Conservation (phyloP, 768 basidiomycete genomes). For the Boletus reticulatus region DNA sequence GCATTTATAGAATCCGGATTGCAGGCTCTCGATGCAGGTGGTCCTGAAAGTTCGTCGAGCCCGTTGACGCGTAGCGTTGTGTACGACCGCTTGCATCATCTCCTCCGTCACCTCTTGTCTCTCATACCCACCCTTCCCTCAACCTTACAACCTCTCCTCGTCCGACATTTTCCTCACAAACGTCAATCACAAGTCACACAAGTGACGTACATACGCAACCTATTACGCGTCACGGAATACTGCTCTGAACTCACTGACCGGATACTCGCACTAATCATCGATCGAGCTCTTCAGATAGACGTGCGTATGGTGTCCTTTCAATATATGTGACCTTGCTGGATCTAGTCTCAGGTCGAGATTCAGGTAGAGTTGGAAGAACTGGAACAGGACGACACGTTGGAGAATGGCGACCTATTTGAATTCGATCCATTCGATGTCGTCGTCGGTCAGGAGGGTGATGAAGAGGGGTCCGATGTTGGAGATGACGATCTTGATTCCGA, state of each 20-base stretch:
- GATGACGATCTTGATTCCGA: slow-evolving; percentile 50
- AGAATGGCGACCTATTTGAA: slow-evolving; percentile 62
- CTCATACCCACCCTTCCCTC: slow-evolving; percentile 91
- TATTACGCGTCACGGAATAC: slow-evolving; percentile 78
- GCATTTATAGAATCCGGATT: slow-evolving; percentile 61
- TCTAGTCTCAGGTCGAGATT: slow-evolving; percentile 74
- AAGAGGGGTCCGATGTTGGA: slow-evolving; percentile 54
- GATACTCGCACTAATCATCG: slow-evolving; percentile 83
- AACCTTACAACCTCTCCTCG: slow-evolving; percentile 80
- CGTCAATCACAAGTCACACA: slow-evolving; percentile 78
- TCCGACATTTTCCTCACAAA: slow-evolving; percentile 90
- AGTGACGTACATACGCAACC: slow-evolving; percentile 87
- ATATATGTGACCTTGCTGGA: not conserved
- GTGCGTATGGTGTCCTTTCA: slow-evolving; percentile 44
- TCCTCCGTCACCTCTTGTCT: slow-evolving; percentile 82
- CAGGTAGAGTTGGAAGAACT: slow-evolving; percentile 94
- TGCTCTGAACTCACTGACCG: slow-evolving; percentile 86
- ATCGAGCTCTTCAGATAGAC: slow-evolving; percentile 95
- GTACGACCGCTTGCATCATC: slow-evolving; percentile 83
- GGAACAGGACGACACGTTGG: slow-evolving; percentile 59
- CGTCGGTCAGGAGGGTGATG: slow-evolving; percentile 70
- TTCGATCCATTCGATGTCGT: slow-evolving; percentile 86
- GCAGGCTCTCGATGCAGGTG: slow-evolving; percentile 53
- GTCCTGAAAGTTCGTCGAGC: slow-evolving; percentile 60
- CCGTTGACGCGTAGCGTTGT: slow-evolving; percentile 80